Conservation (phyloP, 306 rosid species). For the Quercus berberidifolia region DNA sequence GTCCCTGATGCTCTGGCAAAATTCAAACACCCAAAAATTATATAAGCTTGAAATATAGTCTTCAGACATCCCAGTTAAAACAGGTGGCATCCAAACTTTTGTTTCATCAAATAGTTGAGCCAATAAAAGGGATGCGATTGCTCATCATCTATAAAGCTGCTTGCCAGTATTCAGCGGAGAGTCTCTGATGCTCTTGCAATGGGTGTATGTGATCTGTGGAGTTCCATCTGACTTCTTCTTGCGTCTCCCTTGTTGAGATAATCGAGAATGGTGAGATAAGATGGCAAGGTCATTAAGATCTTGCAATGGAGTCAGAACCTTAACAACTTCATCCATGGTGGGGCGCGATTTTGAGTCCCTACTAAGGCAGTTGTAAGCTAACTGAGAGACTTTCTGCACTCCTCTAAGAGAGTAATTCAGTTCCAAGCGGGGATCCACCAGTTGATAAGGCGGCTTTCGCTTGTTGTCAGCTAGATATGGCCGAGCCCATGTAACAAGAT, state of each 20-base stretch:
- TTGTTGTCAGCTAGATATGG: constrained; percentile 87
- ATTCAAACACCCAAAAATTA: constrained; percentile 49
- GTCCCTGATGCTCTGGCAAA: constrained; percentile 43
- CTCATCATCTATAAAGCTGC: constrained; percentile 50
- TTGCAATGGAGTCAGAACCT: constrained; percentile 71
- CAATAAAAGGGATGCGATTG: constrained; percentile 24
- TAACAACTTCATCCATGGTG: constrained; percentile 89
- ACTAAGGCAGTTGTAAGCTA: constrained; percentile 76
- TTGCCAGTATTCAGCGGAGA: constrained; percentile 72
- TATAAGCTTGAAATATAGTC: constrained; percentile 47
- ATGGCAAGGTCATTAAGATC: constrained; percentile 85
- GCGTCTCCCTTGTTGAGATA: constrained; percentile 77
- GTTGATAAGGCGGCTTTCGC: constrained; percentile 45
- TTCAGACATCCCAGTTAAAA: constrained; percentile 41
- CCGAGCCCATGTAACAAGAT: constrained; percentile 91
- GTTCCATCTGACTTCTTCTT: constrained; percentile 76
- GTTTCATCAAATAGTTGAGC: constrained; percentile 37
- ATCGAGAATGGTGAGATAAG: constrained; percentile 65
- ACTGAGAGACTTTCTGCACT: constrained; percentile 84
- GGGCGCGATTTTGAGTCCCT: constrained; percentile 88
- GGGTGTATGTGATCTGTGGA: constrained; percentile 62
- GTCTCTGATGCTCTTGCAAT: constrained; percentile 70
- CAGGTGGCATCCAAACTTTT: constrained; percentile 35
- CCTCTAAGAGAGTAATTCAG: constrained; percentile 79
- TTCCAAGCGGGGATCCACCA: constrained; percentile 88